Evolutionary conservation across 371 early-diverging fungal species (phyloP).

Genomic region (Parasitella parasitica): DNA sequence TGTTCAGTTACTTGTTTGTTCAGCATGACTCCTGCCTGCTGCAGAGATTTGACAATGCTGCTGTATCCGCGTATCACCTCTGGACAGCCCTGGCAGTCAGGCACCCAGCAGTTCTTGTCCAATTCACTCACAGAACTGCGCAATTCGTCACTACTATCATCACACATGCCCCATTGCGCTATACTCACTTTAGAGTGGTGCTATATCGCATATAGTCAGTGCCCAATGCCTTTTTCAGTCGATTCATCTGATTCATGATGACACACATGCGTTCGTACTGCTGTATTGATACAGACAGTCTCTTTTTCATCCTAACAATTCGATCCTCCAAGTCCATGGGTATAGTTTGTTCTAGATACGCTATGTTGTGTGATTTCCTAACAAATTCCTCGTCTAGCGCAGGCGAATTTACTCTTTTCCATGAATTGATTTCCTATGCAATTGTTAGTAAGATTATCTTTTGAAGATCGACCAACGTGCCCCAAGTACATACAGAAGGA

Average conservation of each 20-base stretch:
- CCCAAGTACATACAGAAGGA: constrained; percentile 63
- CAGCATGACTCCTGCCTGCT: constrained; percentile 36
- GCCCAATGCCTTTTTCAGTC: constrained; percentile 55
- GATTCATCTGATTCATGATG: constrained; percentile 57
- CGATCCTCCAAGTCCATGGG: constrained; percentile 47
- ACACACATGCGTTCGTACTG: constrained; percentile 59
- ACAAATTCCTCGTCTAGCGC: constrained; percentile 55
- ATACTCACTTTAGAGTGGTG: constrained; percentile 47
- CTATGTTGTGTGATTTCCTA: constrained; percentile 15
- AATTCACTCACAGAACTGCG: constrained; percentile 30
- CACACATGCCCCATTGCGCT: too few relatives aligned
- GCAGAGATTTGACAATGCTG: constrained; percentile 47
- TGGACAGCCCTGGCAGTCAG: constrained; percentile 53
- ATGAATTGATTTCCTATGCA: constrained; percentile 34
- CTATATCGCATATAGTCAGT: constrained; percentile 55
- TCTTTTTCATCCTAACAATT: constrained; percentile 24
- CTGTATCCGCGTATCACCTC: constrained; percentile 47
- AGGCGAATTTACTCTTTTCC: constrained; percentile 43
- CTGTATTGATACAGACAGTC: constrained; percentile 36
- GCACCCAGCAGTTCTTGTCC: constrained; percentile 49
- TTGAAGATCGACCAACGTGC: too few relatives aligned
- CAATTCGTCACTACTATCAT: too few relatives aligned
- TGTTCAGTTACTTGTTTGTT: constrained; percentile 12
- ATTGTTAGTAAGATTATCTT: not conserved
- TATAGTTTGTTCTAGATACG: constrained; percentile 11